Conservation (phyloP, 179 eudicot species). For the Amaranthus tricolor region DNA sequence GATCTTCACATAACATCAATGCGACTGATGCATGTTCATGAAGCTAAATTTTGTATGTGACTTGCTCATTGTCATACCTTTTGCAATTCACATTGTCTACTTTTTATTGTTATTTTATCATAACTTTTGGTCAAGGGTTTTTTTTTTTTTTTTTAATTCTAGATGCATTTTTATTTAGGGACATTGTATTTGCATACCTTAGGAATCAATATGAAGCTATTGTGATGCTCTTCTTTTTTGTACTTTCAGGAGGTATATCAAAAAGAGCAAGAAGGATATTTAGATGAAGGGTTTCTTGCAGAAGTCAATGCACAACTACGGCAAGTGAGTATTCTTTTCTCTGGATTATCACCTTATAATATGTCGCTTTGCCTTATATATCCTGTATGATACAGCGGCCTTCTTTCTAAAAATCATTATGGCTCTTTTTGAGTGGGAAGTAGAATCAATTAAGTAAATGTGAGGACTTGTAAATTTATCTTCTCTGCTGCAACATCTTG, state of each 20-base stretch:
- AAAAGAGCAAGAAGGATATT: slow-evolving; percentile 86
- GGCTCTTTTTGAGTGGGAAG: neutral
- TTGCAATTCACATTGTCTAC: neutral
- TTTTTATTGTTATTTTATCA: neutral
- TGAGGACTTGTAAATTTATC: neutral
- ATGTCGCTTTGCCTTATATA: no score
- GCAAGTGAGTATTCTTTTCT: slow-evolving; percentile 52
- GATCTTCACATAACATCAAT: neutral
- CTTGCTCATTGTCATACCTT: neutral
- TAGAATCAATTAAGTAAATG: neutral
- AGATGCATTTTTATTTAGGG: no score
- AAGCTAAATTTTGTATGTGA: neutral
- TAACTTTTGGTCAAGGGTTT: neutral
- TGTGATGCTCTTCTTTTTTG: neutral
- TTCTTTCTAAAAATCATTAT: no score
- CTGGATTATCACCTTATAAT: neutral
- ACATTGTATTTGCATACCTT: neutral
- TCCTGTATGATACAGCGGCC: no score
- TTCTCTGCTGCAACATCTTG: neutral
- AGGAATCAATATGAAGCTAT: neutral
- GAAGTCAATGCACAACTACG: slow-evolving; percentile 97
- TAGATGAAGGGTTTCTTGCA: slow-evolving; percentile 95
- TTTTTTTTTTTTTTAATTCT: neutral
- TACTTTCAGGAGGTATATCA: slow-evolving; percentile 62
- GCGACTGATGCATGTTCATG: neutral